phyloP scores from a whole-genome alignment of 139 green algal species.

The Chlorella sp. region DNA sequence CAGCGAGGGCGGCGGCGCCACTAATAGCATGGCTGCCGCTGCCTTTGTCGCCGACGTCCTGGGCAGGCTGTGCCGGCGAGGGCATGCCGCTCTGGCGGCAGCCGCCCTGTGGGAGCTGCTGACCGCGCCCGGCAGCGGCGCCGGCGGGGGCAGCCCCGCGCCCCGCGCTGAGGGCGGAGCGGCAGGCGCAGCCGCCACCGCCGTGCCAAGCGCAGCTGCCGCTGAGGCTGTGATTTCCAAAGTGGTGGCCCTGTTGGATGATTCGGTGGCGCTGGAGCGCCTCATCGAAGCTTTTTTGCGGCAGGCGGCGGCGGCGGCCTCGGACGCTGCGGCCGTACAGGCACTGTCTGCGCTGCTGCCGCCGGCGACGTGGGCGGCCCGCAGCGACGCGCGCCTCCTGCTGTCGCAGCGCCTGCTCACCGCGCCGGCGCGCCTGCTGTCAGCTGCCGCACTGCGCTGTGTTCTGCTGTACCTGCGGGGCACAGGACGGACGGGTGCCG shows the following conservation, averaged over 20 bases:
- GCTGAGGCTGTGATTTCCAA: background rate
- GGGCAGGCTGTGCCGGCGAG: slow-evolving; percentile 10
- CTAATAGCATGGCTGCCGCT: background rate
- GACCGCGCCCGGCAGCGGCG: background rate
- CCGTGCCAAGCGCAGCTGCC: background rate
- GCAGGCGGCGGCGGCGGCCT: background rate
- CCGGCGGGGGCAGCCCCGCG: background rate
- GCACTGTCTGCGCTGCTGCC: slow-evolving; percentile 5
- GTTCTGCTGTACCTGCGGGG: slow-evolving; percentile 24
- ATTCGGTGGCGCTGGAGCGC: background rate
- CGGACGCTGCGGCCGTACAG: background rate
- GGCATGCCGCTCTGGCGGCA: slow-evolving; percentile 1
- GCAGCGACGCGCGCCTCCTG: slow-evolving; percentile 12
- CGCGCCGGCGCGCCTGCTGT: slow-evolving; percentile 5
- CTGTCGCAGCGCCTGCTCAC: slow-evolving; percentile 33
- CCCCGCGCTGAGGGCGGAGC: no score
- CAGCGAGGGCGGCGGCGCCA: background rate
- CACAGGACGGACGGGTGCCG: background rate
- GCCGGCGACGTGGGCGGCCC: slow-evolving; percentile 5
- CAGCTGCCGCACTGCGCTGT: slow-evolving; percentile 4
- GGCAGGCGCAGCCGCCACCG: no score
- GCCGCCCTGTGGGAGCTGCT: background rate
- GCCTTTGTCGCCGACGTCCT: slow-evolving; percentile 20
- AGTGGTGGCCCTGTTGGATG: background rate
- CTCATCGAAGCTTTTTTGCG: slow-evolving; percentile 5